Evolutionary conservation across 1,139 yeast genomes (phyloP).

Genomic region (Saccharomyces hybrid): DNA sequence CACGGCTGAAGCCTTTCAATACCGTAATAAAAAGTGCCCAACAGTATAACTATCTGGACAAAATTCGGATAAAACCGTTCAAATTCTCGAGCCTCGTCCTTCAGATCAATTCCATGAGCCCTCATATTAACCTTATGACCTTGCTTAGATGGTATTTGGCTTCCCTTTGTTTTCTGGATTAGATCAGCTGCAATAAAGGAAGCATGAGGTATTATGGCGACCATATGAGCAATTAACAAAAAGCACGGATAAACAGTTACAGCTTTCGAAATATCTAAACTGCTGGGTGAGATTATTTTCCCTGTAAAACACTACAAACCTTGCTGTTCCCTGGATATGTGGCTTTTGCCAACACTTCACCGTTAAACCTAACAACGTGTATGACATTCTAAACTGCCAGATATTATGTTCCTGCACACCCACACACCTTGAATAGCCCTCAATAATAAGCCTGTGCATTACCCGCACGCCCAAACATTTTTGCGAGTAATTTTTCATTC

Average conservation of each 20-base stretch:
- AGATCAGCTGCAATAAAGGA: background rate
- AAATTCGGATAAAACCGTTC: background rate
- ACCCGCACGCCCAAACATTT: conserved; percentile 1
- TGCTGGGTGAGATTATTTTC: background rate
- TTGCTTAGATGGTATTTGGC: background rate
- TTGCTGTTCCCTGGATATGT: background rate
- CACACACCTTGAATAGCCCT: background rate
- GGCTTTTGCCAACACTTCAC: background rate
- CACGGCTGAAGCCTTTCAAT: background rate
- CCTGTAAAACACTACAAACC: background rate
- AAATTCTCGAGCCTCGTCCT: background rate
- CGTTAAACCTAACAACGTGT: background rate
- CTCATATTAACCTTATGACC: background rate
- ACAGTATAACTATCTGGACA: background rate
- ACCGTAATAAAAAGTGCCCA: background rate
- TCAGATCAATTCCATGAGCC: background rate
- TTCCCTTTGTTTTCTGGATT: background rate
- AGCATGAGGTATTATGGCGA: background rate
- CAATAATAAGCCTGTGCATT: background rate
- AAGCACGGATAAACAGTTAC: background rate
- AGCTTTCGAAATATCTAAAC: background rate
- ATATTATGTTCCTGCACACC: background rate
- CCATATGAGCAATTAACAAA: background rate
- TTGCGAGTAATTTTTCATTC: background rate
- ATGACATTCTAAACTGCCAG: background rate